These are phyloP conservation scores for Fusarium sp. DNA, from an alignment of 2,329 filamentous ascomycete genomes.

Conservation along the genomic window DNA sequence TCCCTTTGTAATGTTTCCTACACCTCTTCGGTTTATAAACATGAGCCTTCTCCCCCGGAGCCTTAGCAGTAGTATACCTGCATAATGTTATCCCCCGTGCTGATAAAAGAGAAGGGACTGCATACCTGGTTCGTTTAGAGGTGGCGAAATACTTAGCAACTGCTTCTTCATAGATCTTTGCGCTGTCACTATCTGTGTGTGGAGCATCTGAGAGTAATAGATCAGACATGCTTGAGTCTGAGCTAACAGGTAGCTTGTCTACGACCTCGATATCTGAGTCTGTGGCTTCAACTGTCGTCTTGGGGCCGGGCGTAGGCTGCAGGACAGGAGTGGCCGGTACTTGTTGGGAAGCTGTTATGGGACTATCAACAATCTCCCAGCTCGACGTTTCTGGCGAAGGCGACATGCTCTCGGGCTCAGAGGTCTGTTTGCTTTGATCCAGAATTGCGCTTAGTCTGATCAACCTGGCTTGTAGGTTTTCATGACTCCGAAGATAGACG, in stretches of 20 bases:
- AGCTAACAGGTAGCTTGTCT: not conserved
- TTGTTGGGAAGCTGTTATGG: not conserved
- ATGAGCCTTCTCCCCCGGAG: not conserved
- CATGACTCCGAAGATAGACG: constrained; percentile 30
- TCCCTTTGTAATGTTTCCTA: not conserved
- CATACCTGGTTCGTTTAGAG: constrained; percentile 1
- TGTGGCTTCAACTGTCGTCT: not conserved
- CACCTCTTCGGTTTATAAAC: not conserved
- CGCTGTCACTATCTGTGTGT: not conserved
- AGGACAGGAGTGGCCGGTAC: not conserved
- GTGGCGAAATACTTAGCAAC: not conserved
- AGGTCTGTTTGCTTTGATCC: not conserved
- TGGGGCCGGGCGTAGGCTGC: not conserved
- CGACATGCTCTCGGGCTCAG: not conserved
- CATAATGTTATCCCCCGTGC: not conserved
- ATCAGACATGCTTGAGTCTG: constrained; percentile 22
- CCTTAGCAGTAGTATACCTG: not conserved
- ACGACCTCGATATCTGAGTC: not conserved
- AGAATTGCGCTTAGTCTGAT: not conserved
- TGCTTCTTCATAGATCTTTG: not conserved
- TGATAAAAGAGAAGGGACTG: not conserved
- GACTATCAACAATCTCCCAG: constrained; percentile 14
- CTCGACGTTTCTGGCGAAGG: constrained; percentile 2
- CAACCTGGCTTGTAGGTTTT: constrained; percentile 29
- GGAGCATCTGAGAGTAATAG: constrained; percentile 6